phyloP scores from a whole-genome alignment of 768 basidiomycete species.

The Coprinopsis strossmayeri region DNA sequence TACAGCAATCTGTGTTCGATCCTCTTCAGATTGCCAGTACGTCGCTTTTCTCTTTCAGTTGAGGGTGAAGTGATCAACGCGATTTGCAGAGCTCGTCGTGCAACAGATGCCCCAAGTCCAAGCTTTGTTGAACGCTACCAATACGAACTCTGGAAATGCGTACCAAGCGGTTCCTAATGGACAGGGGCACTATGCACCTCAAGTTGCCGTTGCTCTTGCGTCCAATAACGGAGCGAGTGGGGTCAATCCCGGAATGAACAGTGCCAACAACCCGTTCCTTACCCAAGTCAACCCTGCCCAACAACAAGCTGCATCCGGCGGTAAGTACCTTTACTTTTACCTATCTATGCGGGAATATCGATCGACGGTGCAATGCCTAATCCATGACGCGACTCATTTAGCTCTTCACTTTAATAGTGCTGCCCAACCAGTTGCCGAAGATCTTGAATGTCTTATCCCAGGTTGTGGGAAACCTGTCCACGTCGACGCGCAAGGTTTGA shows the following conservation, averaged over 20 bases:
- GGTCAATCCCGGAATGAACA: slow-evolving; percentile 11
- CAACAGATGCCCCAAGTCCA: slow-evolving; percentile 44
- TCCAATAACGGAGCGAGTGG: too few species aligned
- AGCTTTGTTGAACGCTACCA: slow-evolving; percentile 23
- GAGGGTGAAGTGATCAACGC: neutral
- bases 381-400: neutral
- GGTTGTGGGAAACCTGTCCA: slow-evolving; percentile 53
- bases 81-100: slow-evolving; percentile 32
- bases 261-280: slow-evolving; percentile 26
- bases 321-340: too few species aligned
- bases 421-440: slow-evolving; percentile 25
- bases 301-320: too few species aligned
- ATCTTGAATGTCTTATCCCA: slow-evolving; percentile 45
- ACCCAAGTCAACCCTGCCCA: slow-evolving; percentile 13
- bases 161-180: neutral
- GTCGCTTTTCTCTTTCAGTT: slow-evolving; percentile 10
- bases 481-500: slow-evolving; percentile 45
- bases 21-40: slow-evolving; percentile 34
- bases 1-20: slow-evolving; percentile 24
- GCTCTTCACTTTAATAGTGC: slow-evolving; percentile 22
- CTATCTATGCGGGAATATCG: too few species aligned
- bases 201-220: too few species aligned
- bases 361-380: too few species aligned
- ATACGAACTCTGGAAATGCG: too few species aligned
- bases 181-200: too few species aligned